Evolutionary conservation across 2,329 filamentous ascomycete genomes (phyloP).

Genomic region (Alternaria triticimaculans): DNA sequence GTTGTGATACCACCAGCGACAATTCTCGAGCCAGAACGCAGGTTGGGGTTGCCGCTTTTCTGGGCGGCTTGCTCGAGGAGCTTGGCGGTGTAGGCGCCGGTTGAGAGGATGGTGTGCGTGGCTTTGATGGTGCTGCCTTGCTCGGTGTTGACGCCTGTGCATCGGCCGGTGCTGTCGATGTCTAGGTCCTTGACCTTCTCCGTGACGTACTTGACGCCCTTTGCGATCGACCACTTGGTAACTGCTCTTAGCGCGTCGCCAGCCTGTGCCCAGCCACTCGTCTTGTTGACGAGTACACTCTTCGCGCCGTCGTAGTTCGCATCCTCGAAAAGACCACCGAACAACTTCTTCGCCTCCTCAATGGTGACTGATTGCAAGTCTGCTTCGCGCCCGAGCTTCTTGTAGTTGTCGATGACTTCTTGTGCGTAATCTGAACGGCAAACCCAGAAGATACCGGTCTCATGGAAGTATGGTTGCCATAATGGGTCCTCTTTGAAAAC

Average conservation of each 20-base stretch:
- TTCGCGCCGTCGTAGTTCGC: constrained; percentile 66
- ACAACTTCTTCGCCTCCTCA: constrained; percentile 62
- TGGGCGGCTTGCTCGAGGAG: constrained; percentile 57
- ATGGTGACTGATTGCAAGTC: constrained; percentile 55
- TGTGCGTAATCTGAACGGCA: constrained; percentile 53
- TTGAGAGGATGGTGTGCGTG: constrained; percentile 46
- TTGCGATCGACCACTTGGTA: constrained; percentile 59
- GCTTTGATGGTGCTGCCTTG: constrained; percentile 39
- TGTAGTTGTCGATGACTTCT: constrained; percentile 59
- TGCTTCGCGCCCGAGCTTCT: constrained; percentile 56
- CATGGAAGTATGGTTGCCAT: constrained; percentile 60
- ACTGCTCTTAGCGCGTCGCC: constrained; percentile 63
- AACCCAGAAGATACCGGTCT: constrained; percentile 59
- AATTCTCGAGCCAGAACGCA: constrained; percentile 62
- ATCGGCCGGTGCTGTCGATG: constrained; percentile 57
- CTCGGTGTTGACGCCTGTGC: constrained; percentile 44
- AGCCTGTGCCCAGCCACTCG: constrained; percentile 69
- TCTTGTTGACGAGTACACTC: constrained; percentile 66
- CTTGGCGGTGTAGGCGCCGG: constrained; percentile 53
- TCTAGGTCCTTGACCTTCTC: constrained; percentile 59
- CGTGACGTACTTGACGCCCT: constrained; percentile 66
- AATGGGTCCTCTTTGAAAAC: constrained; percentile 65
- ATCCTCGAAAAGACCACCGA: constrained; percentile 65
- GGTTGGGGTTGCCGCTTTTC: constrained; percentile 54
- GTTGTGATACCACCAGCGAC: constrained; percentile 63